Evolutionary conservation across 2,329 filamentous ascomycete genomes (phyloP).

Genomic region (Epichloe scottii): DNA sequence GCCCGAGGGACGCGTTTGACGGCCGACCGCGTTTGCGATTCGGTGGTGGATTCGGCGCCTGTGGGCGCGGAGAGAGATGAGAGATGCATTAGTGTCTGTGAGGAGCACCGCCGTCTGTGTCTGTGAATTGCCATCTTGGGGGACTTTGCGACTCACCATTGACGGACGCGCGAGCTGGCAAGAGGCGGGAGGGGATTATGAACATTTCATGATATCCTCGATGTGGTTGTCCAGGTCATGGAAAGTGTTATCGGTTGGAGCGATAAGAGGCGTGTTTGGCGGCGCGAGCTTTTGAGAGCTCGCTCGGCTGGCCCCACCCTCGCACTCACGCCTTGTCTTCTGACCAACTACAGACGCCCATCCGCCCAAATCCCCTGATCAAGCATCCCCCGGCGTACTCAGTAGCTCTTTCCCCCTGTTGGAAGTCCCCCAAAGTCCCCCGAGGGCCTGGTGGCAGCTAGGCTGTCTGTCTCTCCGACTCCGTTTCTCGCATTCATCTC

Average conservation of each 20-base stretch:
- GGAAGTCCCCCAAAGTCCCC: neutral
- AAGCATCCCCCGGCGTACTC: neutral
- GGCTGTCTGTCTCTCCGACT: neutral
- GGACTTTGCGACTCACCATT: neutral
- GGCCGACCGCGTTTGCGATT: conserved; percentile 30
- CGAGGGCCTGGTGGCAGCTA: too few relatives aligned
- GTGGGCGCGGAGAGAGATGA: neutral
- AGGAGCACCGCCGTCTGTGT: too few relatives aligned
- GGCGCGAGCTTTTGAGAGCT: neutral
- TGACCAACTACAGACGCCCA: neutral
- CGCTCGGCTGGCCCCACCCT: neutral
- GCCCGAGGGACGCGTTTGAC: neutral
- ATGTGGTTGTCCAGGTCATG: neutral
- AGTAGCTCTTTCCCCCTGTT: neutral
- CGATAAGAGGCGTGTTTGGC: neutral
- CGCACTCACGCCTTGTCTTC: neutral
- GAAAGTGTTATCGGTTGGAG: neutral
- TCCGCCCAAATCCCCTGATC: neutral
- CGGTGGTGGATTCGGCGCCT: conserved; percentile 13
- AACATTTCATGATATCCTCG: neutral
- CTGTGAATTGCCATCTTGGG: too few relatives aligned
- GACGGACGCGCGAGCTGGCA: neutral
- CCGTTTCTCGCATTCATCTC: neutral
- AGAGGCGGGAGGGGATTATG: neutral
- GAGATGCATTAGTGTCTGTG: neutral